Conservation (phyloP, 148 eudicot species). For the Vaccinium myrtillus region DNA sequence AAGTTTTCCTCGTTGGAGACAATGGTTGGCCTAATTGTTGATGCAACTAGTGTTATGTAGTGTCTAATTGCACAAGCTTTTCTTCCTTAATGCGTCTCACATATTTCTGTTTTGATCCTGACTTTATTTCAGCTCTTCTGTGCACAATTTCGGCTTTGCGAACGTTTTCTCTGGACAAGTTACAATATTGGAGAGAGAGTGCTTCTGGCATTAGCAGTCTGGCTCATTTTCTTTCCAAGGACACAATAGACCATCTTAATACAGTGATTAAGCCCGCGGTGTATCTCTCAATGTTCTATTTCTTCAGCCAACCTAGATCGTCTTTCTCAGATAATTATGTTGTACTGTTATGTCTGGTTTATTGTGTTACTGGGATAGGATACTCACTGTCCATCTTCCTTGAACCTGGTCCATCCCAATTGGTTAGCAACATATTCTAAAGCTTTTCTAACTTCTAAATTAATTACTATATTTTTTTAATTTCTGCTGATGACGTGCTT, state of each 20-base stretch:
- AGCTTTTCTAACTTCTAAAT: neutral
- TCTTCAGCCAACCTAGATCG: slow-evolving; percentile 92
- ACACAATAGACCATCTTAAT: slow-evolving; percentile 81
- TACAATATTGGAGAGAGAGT: slow-evolving; percentile 90
- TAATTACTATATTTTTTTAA: neutral
- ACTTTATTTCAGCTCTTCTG: slow-evolving; percentile 63
- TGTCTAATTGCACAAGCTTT: neutral
- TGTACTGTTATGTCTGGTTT: slow-evolving; percentile 77
- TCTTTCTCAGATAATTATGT: slow-evolving; percentile 71
- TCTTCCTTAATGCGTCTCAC: neutral
- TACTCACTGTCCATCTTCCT: slow-evolving; percentile 83
- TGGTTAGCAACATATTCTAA: slow-evolving; percentile 44
- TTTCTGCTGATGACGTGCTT: slow-evolving; percentile 7
- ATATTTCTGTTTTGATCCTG: neutral
- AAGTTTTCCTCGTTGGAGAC: neutral
- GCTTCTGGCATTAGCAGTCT: slow-evolving; percentile 95
- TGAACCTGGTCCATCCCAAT: slow-evolving; percentile 88
- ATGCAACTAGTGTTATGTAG: neutral
- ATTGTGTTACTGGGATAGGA: slow-evolving; percentile 93
- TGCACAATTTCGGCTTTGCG: slow-evolving; percentile 93
- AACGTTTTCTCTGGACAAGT: slow-evolving; percentile 81
- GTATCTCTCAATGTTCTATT: slow-evolving; percentile 89
- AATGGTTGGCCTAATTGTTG: neutral
- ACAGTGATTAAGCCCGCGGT: slow-evolving; percentile 75
- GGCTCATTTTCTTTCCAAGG: slow-evolving; percentile 90